These are phyloP conservation scores for Lipomyces japonicus DNA, from an alignment of 805 yeast genomes.

Conservation along the genomic window DNA sequence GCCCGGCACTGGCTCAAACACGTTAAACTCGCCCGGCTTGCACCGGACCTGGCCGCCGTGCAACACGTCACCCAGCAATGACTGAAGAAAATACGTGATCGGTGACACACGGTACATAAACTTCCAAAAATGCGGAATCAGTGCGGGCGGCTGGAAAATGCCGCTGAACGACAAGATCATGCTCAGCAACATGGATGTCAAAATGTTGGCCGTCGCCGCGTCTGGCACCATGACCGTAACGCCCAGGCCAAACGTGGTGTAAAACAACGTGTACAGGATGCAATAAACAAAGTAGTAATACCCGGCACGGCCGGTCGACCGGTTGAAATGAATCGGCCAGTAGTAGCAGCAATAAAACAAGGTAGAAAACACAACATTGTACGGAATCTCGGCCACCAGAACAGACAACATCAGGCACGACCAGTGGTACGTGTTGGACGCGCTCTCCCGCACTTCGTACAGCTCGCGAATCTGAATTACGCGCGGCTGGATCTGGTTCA, in stretches of 20 bases:
- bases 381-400: conserved; percentile 58
- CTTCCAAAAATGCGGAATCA: conserved; percentile 79
- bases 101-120: conserved; percentile 75
- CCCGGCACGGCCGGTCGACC: conserved; percentile 43
- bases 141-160: conserved; percentile 53
- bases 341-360: conserved; percentile 53
- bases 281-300: conserved; percentile 50
- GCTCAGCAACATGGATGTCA: conserved; percentile 53
- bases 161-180: conserved; percentile 66
- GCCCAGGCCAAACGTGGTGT: conserved; percentile 53
- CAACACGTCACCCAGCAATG: conserved; percentile 47
- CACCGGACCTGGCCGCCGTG: conserved; percentile 55
- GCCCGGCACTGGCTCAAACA: conserved; percentile 54
- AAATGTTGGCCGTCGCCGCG: conserved; percentile 61
- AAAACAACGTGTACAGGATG: conserved; percentile 50
- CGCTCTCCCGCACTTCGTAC: conserved; percentile 66
- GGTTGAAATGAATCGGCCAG: conserved; percentile 46
- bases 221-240: conserved; percentile 58
- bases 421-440: conserved; percentile 75
- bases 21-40: conserved; percentile 46
- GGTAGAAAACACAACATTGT: conserved; percentile 48
- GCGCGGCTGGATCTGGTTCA: conserved; percentile 60
- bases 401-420: conserved; percentile 53
- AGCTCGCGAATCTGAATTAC: conserved; percentile 57
- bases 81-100: conserved; percentile 63